Conservation (phyloP, 176 grass and related monocot species). For the Hordeum vulgare region MorexV3_pseudomolecules_assembly NC_058523.1:56000551-56001050, state of each 20-base stretch:
- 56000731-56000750: constrained; percentile 98
- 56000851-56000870: constrained; percentile 29
- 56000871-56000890: constrained; percentile 96
- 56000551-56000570: constrained; percentile 85
- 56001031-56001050: not conserved
- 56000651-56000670: constrained; percentile 71
- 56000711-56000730: constrained; percentile 84
- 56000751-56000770: constrained; percentile 69
- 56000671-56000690: constrained; percentile 91
- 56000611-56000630: constrained; percentile 66
- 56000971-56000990: not conserved
- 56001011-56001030: constrained; percentile 9
- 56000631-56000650: constrained; percentile 38
- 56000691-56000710: constrained; percentile 88
- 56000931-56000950: constrained; percentile 80
- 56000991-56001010: constrained; percentile 1
- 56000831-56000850: not conserved
- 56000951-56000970: constrained; percentile 1
- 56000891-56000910: constrained; percentile 82
- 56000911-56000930: constrained; percentile 82
- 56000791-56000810: constrained; percentile 3
- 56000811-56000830: not conserved
- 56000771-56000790: constrained; percentile 90
- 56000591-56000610: constrained; percentile 74
- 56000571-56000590: constrained; percentile 88